Percentiles rank a stretch among this genome's conserved stretches.
Evolutionary conservation across 352 stramenopile species (phyloP).

Genomic region (Globisporangium ultimum): DNA sequence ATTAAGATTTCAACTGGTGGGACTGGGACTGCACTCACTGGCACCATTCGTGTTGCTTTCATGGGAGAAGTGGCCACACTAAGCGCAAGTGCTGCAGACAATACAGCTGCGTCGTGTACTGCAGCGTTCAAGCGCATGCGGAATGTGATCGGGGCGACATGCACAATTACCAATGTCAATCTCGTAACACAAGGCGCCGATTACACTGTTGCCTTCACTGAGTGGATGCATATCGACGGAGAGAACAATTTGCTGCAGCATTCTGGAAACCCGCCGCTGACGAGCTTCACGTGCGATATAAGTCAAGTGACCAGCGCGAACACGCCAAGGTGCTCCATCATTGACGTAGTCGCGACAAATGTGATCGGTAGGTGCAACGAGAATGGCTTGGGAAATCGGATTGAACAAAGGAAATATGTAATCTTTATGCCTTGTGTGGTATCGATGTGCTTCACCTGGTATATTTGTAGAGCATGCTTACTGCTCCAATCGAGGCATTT

Average conservation of each 20-base stretch:
- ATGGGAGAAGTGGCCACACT: constrained; percentile 43
- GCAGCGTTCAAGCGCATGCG: constrained; percentile 38
- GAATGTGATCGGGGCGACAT: constrained; percentile 39
- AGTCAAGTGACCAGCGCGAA: constrained; percentile 41
- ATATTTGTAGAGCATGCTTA: constrained; percentile 58
- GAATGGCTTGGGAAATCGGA: no score
- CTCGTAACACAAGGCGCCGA: constrained; percentile 35
- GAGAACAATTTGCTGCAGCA: constrained; percentile 87
- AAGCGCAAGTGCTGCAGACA: constrained; percentile 26
- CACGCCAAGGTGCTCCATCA: constrained; percentile 59
- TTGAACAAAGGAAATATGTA: no score
- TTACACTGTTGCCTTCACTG: constrained; percentile 68
- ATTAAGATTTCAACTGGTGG: constrained; percentile 55
- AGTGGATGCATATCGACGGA: constrained; percentile 48
- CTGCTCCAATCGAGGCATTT: constrained; percentile 78
- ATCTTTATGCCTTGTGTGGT: no score
- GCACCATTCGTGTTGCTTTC: constrained; percentile 43
- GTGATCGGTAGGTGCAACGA: constrained; percentile 40
- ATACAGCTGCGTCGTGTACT: constrained; percentile 30
- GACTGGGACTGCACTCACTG: constrained; percentile 22
- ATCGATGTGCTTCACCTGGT: not conserved
- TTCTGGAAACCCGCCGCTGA: constrained; percentile 66
- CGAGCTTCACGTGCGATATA: constrained; percentile 76
- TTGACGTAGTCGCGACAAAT: constrained; percentile 46
- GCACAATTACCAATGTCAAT: constrained; percentile 30